phyloP scores from a whole-genome alignment of 345 rosid species.

The Citrus reticulata region DNA sequence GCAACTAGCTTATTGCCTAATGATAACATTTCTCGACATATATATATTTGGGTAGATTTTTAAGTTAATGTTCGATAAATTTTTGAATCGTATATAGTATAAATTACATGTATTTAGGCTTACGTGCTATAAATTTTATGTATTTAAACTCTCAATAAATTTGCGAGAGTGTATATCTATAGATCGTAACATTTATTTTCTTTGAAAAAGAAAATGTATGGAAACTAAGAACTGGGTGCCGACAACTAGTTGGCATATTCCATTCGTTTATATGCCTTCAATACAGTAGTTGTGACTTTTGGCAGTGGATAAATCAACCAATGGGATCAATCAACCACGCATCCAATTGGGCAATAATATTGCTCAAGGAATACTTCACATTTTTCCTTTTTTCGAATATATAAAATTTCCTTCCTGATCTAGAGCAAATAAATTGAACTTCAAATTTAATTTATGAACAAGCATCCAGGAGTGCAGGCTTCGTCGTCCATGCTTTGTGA shows the following conservation, averaged over 20 bases:
- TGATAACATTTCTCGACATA: too few species aligned
- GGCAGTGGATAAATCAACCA: not conserved
- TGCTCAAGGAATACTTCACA: not conserved
- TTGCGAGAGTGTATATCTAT: too few species aligned
- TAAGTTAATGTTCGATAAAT: too few species aligned
- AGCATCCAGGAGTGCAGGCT: not conserved
- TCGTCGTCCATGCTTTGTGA: not conserved
- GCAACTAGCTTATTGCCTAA: too few species aligned
- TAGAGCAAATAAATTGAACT: too few species aligned
- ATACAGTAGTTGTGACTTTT: not conserved
- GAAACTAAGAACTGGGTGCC: not conserved
- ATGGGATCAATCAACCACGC: not conserved
- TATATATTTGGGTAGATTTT: too few species aligned
- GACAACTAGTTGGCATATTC: not conserved
- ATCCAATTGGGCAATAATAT: not conserved
- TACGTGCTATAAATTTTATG: too few species aligned
- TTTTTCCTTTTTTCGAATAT: not conserved
- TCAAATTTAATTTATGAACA: not conserved
- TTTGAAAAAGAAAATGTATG: not conserved
- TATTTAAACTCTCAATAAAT: too few species aligned
- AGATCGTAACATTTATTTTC: too few species aligned
- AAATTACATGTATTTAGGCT: too few species aligned
- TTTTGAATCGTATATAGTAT: too few species aligned
- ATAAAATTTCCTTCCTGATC: not conserved
- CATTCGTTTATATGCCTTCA: not conserved